Conservation (phyloP, 2,329 filamentous ascomycete species). For the Fusarium burgessii region DNA sequence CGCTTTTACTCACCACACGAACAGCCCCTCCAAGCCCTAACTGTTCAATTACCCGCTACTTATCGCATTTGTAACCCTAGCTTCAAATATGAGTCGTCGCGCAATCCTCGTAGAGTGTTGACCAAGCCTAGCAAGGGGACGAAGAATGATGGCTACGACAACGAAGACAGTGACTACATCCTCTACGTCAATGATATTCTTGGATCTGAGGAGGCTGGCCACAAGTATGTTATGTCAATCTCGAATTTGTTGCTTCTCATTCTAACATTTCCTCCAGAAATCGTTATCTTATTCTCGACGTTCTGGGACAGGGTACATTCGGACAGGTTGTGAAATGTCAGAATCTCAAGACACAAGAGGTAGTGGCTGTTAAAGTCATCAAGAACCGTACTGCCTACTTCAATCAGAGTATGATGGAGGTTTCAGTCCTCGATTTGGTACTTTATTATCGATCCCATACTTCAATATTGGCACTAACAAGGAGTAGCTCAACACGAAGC, state of each 20-base stretch:
- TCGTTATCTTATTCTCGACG: conserved; percentile 95
- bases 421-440: conserved; percentile 95
- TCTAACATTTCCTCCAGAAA: conserved; percentile 68
- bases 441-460: conserved; percentile 42
- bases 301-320: conserved; percentile 96
- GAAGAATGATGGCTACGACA: conserved; percentile 99
- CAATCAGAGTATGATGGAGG: conserved; percentile 99
- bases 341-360: conserved; percentile 97
- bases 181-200: conserved; percentile 99
- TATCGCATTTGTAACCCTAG: conserved; percentile 98
- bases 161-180: conserved; percentile 99
- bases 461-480: conserved; percentile 41
- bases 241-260: conserved; percentile 8
- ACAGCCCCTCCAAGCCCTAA: conserved; percentile 94
- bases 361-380: conserved; percentile 98
- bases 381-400: conserved; percentile 99
- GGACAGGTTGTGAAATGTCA: conserved; percentile 99
- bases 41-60: conserved; percentile 90
- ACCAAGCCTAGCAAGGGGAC: conserved; percentile 98
- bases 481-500: conserved; percentile 89
- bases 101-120: conserved; percentile 93
- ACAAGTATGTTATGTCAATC: conserved; percentile 75
- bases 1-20: conserved; percentile 26
- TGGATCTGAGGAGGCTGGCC: conserved; percentile 95
- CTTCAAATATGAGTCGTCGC: conserved; percentile 98